Evolutionary conservation across 2,329 filamentous ascomycete genomes (phyloP).

Genomic region (Ophiosphaerella korrae): DNA sequence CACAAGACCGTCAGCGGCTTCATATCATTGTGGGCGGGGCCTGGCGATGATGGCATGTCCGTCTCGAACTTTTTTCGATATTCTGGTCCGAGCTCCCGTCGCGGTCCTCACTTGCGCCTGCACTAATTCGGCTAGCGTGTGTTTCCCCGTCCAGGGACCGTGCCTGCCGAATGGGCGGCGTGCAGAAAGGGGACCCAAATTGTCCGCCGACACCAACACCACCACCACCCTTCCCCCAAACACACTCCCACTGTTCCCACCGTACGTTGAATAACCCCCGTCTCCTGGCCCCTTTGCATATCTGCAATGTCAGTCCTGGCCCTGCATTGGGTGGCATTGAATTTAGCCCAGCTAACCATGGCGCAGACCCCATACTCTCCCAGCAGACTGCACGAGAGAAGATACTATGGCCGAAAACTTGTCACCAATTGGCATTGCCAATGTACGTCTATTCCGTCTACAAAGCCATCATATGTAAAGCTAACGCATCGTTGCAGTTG

Average conservation of each 20-base stretch:
- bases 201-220: conserved; percentile 37
- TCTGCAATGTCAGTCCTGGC: not conserved
- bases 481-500: conserved; percentile 57
- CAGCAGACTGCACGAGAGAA: conserved; percentile 24
- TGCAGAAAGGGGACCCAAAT: conserved; percentile 50
- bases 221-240: conserved; percentile 7
- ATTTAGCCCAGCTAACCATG: conserved; percentile 22
- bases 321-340: not conserved
- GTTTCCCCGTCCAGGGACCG: conserved; percentile 44
- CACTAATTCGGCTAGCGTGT: conserved; percentile 25
- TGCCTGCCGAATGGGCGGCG: conserved; percentile 45
- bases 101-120: conserved; percentile 8
- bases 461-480: conserved; percentile 7
- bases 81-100: conserved; percentile 28
- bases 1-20: conserved; percentile 2
- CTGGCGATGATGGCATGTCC: conserved; percentile 24
- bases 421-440: conserved; percentile 75
- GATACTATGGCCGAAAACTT: conserved; percentile 66
- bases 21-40: conserved; percentile 28
- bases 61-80: conserved; percentile 43
- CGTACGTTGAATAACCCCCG: not conserved
- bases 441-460: conserved; percentile 57
- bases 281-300: not conserved
- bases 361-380: conserved; percentile 24
- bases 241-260: not conserved